phyloP scores from a whole-genome alignment of 352 stramenopile species.

The Phytophthora cryptogea region DNA sequence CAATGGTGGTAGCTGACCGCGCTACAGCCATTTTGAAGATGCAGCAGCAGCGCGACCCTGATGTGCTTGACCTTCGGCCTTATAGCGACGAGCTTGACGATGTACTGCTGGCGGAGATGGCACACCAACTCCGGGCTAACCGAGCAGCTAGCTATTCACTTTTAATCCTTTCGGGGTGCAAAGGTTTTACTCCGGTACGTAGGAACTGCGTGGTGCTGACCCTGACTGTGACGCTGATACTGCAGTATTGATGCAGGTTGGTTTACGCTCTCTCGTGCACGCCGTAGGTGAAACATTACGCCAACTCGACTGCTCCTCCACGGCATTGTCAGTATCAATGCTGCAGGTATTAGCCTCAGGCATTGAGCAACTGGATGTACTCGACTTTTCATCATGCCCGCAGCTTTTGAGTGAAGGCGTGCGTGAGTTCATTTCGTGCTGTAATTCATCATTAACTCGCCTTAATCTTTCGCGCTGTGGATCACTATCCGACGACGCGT shows the following conservation, averaged over 20 bases:
- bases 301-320: constrained; percentile 58
- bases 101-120: constrained; percentile 62
- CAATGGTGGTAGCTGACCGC: constrained; percentile 44
- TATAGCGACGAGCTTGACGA: constrained; percentile 57
- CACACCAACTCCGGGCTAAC: constrained; percentile 54
- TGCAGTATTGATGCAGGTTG: constrained; percentile 45
- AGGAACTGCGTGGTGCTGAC: neutral
- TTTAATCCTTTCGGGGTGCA: constrained; percentile 58
- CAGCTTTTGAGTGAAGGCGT: constrained; percentile 58
- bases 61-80: constrained; percentile 59
- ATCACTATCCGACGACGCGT: constrained; percentile 68
- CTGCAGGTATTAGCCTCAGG: constrained; percentile 76
- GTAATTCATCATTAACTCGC: constrained; percentile 52
- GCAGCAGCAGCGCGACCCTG: constrained; percentile 47
- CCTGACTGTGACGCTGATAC: constrained; percentile 2
- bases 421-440: constrained; percentile 77
- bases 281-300: constrained; percentile 49
- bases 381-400: constrained; percentile 67
- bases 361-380: constrained; percentile 54
- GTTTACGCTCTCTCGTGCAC: constrained; percentile 72
- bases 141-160: constrained; percentile 46
- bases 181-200: constrained; percentile 49
- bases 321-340: constrained; percentile 52
- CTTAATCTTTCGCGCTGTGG: constrained; percentile 66
- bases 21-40: constrained; percentile 56